Base-by-base conservation (phyloP, 2,329 filamentous ascomycete species). In the Coniochaeta ligniaria region DNA sequence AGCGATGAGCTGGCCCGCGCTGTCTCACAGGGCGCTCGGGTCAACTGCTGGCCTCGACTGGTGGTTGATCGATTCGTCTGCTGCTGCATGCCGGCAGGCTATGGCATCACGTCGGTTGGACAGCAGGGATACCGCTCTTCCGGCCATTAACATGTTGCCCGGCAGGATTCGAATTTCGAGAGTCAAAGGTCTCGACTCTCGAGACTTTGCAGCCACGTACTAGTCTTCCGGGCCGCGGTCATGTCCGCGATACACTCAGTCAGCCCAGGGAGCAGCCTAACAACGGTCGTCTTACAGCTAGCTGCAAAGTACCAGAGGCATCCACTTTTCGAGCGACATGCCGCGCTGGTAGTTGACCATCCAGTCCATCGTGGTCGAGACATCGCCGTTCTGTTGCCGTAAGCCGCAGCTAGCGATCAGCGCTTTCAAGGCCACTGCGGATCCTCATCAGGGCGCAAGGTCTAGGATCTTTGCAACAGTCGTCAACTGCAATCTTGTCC, bases 11-110 rank as follows among this genome's bases (percentile, higher is more conserved):
- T 55, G 52, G 52, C 52, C 52, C 20, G 6, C 8, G 52, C 16
- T 33, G 52, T 31, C 52, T 55, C 17, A 55, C 52, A 55, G 52
- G 52, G 52, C 52, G 52, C 52, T 55, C 52, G 52, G 52, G 52
- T 55, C 28, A 33, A 55, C 26, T 55, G 24, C 17, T 36, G 26
- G 43, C 9, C 26, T 47, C 43, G 43, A 47, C 43, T 47, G 43
- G 43, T 47, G 9, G 3, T 22, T 47, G 43, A 47, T 47, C 20
- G 22, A 22, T 24, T 47, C 9, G 43, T 12, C 26, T 26, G 43
- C 43, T 47, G 43, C 43, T 47, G 43, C 43, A 47, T 47, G 43
- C 14, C 41, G n/a, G 16, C 38, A 41, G 6, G 16, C 9, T 47
- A 47, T 26, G 43, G 22, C 43, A 26, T 47, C 20, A 26, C 20